phyloP scores from a whole-genome alignment of 2,329 filamentous ascomycete genomes.

The Myriosclerotinia scirpicola region DNA sequence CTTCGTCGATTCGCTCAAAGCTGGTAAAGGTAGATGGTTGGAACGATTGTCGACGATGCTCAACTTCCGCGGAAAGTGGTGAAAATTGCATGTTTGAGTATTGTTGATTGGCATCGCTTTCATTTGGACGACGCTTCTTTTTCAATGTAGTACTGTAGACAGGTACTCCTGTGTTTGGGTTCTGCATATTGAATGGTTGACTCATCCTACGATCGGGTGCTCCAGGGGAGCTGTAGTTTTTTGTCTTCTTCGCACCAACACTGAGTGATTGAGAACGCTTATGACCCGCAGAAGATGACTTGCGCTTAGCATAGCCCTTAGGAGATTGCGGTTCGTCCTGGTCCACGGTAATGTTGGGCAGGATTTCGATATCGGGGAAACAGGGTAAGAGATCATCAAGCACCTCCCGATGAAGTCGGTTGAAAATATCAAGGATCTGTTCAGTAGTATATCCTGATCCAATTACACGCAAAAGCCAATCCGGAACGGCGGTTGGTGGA shows the following conservation, averaged over 20 bases:
- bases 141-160: slow-evolving; percentile 25
- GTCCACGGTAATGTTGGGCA: slow-evolving; percentile 42
- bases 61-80: not conserved
- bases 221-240: slow-evolving; percentile 19
- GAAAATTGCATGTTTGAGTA: not conserved
- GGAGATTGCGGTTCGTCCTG: slow-evolving; percentile 37
- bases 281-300: slow-evolving; percentile 28
- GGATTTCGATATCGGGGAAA: slow-evolving; percentile 45
- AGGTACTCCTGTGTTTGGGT: slow-evolving; percentile 24
- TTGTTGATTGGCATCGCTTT: slow-evolving; percentile 18
- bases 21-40: slow-evolving; percentile 5
- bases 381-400: slow-evolving; percentile 40
- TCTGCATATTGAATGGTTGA: slow-evolving; percentile 20
- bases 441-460: slow-evolving; percentile 41
- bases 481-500: slow-evolving; percentile 40
- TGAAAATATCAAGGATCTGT: slow-evolving; percentile 43
- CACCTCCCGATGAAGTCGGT: slow-evolving; percentile 41
- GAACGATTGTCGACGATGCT: slow-evolving; percentile 5
- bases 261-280: slow-evolving; percentile 41
- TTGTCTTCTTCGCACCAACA: slow-evolving; percentile 19
- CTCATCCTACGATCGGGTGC: slow-evolving; percentile 29
- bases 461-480: slow-evolving; percentile 39
- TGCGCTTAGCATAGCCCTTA: slow-evolving; percentile 36
- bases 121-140: slow-evolving; percentile 32
- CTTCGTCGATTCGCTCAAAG: slow-evolving; percentile 19